phyloP scores from a whole-genome alignment of 495 filamentous ascomycete species.

The Penicillium riverlandense region DNA sequence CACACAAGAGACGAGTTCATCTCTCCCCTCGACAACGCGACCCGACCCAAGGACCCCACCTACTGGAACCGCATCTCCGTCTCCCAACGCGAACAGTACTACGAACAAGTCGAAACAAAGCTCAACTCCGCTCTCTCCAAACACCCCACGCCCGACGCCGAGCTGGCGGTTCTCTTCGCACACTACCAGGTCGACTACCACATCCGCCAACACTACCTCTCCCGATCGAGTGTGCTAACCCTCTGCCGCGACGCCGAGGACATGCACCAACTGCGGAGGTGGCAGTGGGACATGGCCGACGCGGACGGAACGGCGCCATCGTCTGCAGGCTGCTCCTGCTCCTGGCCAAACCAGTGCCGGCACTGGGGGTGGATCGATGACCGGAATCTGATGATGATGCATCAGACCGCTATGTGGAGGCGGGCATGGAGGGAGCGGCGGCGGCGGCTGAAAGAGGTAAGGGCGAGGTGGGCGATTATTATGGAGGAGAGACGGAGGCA shows the following conservation, averaged over 20 bases:
- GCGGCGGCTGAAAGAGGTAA: conserved; percentile 7
- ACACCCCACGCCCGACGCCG: not conserved
- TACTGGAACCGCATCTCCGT: conserved; percentile 15
- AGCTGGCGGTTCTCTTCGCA: conserved; percentile 14
- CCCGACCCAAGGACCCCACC: not conserved
- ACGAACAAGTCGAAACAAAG: conserved; percentile 5
- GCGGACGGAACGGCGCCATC: not conserved
- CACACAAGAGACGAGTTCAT: conserved; percentile 9
- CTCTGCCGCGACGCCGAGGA: conserved; percentile 24
- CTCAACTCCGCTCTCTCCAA: conserved; percentile 2
- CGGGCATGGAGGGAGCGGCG: conserved; percentile 7
- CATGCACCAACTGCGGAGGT: conserved; percentile 16
- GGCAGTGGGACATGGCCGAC: conserved; percentile 16
- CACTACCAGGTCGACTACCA: conserved; percentile 30
- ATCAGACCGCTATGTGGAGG: conserved; percentile 18
- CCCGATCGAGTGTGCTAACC: conserved; percentile 12
- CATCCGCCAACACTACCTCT: conserved; percentile 26
- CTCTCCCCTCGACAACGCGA: conserved; percentile 5
- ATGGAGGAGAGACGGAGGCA: conserved; percentile 20
- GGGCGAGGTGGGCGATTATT: conserved; percentile 18
- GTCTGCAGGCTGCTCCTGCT: no score
- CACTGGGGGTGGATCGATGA: conserved; percentile 15
- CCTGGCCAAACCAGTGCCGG: not conserved
- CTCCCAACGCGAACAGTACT: conserved; percentile 15
- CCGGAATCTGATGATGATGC: conserved; percentile 10